phyloP scores from a whole-genome alignment of 2,329 filamentous ascomycete species.

The Aspergillus pseudoviridinutans region DNA sequence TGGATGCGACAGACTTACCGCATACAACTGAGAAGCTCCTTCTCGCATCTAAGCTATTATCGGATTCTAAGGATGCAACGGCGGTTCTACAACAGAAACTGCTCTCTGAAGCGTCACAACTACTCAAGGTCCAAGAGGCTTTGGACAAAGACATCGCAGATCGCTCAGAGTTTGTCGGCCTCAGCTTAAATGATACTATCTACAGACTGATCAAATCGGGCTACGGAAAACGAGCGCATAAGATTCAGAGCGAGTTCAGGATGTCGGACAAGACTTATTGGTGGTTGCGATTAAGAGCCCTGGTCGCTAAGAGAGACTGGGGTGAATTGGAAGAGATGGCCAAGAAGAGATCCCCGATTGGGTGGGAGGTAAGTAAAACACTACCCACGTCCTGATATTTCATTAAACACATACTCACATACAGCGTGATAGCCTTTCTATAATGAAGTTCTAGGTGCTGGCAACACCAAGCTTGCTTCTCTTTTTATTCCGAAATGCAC shows the following conservation, averaged over 20 bases:
- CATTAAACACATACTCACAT: conserved; percentile 23
- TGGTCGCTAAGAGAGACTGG: conserved; percentile 90
- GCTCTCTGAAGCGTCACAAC: conserved; percentile 72
- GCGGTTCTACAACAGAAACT: conserved; percentile 64
- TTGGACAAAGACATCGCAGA: conserved; percentile 77
- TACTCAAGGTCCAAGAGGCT: conserved; percentile 80
- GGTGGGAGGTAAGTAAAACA: conserved; percentile 73
- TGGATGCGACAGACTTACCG: conserved; percentile 66
- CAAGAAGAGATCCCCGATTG: conserved; percentile 81
- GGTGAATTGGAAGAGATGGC: conserved; percentile 83
- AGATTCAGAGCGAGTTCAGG: conserved; percentile 87
- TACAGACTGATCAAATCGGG: conserved; percentile 81
- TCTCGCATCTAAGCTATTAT: conserved; percentile 76
- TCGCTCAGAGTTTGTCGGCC: conserved; percentile 63
- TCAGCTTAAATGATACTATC: conserved; percentile 87
- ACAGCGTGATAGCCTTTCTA: conserved; percentile 69
- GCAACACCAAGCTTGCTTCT: conserved; percentile 81
- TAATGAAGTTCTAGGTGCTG: conserved; percentile 81
- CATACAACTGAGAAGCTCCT: conserved; percentile 80
- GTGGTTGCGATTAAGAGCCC: conserved; percentile 80
- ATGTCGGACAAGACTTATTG: conserved; percentile 85
- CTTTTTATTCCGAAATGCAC: conserved; percentile 86
- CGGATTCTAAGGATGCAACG: conserved; percentile 74
- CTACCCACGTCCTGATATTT: conserved; percentile 6
- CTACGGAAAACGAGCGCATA: conserved; percentile 79